These are phyloP conservation scores for Cucurbita ficifolia DNA, from an alignment of 306 rosid genomes.

Conservation along the genomic window DNA sequence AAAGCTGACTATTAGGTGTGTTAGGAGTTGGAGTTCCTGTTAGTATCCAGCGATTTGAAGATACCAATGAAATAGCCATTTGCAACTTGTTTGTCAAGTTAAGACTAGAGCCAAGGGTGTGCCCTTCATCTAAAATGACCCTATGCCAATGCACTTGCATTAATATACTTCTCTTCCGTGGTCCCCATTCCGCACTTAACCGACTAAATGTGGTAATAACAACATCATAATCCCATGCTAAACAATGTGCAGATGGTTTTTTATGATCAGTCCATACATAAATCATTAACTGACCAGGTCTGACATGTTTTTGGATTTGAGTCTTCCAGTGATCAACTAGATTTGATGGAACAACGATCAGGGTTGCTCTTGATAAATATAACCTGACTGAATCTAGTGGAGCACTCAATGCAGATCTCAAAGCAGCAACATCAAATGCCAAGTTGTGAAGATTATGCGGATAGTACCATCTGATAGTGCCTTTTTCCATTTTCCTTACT, in stretches of 20 bases:
- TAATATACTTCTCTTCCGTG: constrained; percentile 54
- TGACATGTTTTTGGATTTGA: constrained; percentile 83
- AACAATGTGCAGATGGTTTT: constrained; percentile 69
- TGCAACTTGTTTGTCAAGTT: constrained; percentile 87
- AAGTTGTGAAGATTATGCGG: constrained; percentile 60
- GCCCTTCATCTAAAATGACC: constrained; percentile 91
- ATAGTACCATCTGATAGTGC: constrained; percentile 56
- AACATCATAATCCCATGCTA: constrained; percentile 95
- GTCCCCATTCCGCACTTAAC: constrained; percentile 85
- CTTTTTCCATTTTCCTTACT: constrained; percentile 44
- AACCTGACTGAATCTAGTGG: constrained; percentile 72
- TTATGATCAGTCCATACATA: constrained; percentile 59
- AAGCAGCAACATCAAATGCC: constrained; percentile 78
- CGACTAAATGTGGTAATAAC: constrained; percentile 88
- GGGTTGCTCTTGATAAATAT: constrained; percentile 84
- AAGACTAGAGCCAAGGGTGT: constrained; percentile 92
- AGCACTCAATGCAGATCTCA: constrained; percentile 50
- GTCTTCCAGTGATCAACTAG: constrained; percentile 83
- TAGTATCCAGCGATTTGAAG: constrained; percentile 92
- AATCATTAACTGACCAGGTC: constrained; percentile 54
- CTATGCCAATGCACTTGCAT: constrained; percentile 92
- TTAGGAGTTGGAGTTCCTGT: constrained; percentile 98
- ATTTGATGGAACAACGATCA: constrained; percentile 86
- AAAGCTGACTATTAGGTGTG: constrained; percentile 85
- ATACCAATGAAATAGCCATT: constrained; percentile 83